Percentiles rank a stretch among this genome's conserved stretches.
Evolutionary conservation across 176 grass and related monocot species (phyloP).

Genomic region (Aegilops longissima): DNA sequence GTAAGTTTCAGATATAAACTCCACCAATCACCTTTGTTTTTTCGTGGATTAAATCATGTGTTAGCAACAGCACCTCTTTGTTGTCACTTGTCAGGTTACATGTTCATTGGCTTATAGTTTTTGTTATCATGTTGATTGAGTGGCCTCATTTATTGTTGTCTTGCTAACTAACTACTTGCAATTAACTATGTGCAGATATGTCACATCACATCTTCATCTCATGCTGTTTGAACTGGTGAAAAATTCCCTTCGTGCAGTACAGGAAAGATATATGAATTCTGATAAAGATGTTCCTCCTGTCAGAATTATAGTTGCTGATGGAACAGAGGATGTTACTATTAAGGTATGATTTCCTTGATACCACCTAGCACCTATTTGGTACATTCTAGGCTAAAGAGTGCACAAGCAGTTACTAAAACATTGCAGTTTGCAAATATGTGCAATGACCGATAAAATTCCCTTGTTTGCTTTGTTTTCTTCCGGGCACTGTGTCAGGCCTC

Average conservation of each 20-base stretch:
- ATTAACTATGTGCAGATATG: conserved; percentile 59
- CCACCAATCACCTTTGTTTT: not conserved
- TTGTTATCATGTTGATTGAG: conserved; percentile 11
- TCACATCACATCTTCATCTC: conserved; percentile 75
- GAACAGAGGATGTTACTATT: conserved; percentile 93
- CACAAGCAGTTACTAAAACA: not conserved
- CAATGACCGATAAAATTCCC: not conserved
- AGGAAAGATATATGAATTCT: conserved; percentile 84
- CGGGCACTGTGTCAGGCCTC: too few relatives aligned
- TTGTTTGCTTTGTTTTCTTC: too few relatives aligned
- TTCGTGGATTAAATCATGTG: not conserved
- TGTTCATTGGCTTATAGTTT: not conserved
- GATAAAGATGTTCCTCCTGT: conserved; percentile 75
- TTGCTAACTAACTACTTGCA: conserved; percentile 18
- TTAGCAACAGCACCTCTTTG: not conserved
- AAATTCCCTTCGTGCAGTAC: conserved; percentile 93
- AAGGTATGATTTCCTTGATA: conserved; percentile 52
- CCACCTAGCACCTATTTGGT: not conserved
- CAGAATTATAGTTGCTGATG: conserved; percentile 95
- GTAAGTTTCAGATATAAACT: conserved; percentile 47
- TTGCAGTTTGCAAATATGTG: not conserved
- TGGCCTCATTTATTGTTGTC: not conserved
- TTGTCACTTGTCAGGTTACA: not conserved
- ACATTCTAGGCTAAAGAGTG: not conserved
- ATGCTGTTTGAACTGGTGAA: conserved; percentile 98